These are phyloP conservation scores for Nitzschia sp. DNA, from an alignment of 108 stramenopile genomes.

Conservation along the genomic window DNA sequence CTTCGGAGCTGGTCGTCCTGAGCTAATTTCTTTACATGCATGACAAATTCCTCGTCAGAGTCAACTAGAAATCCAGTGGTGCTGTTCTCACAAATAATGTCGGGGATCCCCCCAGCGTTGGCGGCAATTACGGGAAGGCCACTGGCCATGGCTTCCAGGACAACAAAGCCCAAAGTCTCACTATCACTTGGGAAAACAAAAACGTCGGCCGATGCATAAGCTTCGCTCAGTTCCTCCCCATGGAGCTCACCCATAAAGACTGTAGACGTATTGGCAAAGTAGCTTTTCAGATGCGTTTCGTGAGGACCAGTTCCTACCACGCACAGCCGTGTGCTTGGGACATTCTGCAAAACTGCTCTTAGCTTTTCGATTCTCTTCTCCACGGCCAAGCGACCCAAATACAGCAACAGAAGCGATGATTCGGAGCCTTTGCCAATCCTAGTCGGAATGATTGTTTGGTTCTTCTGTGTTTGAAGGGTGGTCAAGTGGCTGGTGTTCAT, in stretches of 20 bases:
- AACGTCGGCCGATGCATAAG: conserved; percentile 77
- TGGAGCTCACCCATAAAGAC: conserved; percentile 51
- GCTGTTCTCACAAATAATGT: conserved; percentile 46
- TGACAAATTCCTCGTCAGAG: conserved; percentile 54
- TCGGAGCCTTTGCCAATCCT: neutral
- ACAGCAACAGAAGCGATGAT: conserved; percentile 79
- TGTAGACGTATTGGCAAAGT: conserved; percentile 52
- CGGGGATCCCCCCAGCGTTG: neutral
- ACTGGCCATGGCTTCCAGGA: conserved; percentile 88
- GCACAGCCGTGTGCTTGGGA: conserved; percentile 48
- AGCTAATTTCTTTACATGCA: conserved; percentile 12
- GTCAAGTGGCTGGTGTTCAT: neutral
- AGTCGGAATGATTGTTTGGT: neutral
- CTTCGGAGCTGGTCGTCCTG: conserved; percentile 1
- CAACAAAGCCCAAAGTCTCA: conserved; percentile 88
- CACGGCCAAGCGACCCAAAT: conserved; percentile 85
- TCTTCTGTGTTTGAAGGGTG: neutral
- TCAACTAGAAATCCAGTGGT: conserved; percentile 71
- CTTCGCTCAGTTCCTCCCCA: conserved; percentile 52
- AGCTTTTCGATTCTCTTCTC: conserved; percentile 81
- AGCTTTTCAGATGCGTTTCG: conserved; percentile 31
- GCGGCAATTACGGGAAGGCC: conserved; percentile 62
- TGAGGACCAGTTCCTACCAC: conserved; percentile 71
- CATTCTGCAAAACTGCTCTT: conserved; percentile 49
- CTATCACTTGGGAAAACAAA: conserved; percentile 75